Evolutionary conservation across 2,329 filamentous ascomycete genomes (phyloP), one percentile per base, ranked within the genome.

Genomic region (Pezicula radicicola): DNA sequence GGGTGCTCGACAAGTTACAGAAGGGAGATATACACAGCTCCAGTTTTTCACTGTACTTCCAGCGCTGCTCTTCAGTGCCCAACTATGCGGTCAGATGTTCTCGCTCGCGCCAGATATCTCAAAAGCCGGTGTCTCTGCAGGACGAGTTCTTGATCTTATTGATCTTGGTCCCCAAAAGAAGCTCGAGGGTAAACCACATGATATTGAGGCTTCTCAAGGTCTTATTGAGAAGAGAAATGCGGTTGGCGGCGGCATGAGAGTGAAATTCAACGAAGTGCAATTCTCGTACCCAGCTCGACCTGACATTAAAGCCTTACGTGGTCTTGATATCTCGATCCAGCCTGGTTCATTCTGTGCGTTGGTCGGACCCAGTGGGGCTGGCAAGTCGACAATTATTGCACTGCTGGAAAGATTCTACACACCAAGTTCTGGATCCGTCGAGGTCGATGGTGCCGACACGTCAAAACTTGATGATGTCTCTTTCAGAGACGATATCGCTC

Each of bases 41-140:
- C 79, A 87, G 10, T 91, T 91, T 71, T 83, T 91, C 64, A 87
- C 89, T 60, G 85, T 91, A 9, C 74, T 90, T 2, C 77, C 88
- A 15, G 77, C 86, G 3, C 79, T 91, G 60, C 77, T 91, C 1
- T 81, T 91, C 37, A 87, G 84, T 55, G 87, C 88, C 0, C 83
- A 88, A 62, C 75, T 87, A 7, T 89, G 87, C 77, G 84, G 86
- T 27, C 84, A 89, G 60, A 82, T 91, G 70, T 91, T 91, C 63
- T 81, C 83, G 8, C 78, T 91, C 2, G 87, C 87, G 0, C 87
- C 87, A 1, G 87, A 91, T 57, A 75, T 91, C 15, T 84, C 85
- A 1, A 80, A 81, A 36, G 87, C 88, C 1, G 76, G 78, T 21
- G 73, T 75, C 1, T 84, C 87, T 1, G 80, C 82, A 15, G 78